phyloP scores from a whole-genome alignment of 1,284 basidiomycete genomes.

The Bondarzewia mesenterica region DNA sequence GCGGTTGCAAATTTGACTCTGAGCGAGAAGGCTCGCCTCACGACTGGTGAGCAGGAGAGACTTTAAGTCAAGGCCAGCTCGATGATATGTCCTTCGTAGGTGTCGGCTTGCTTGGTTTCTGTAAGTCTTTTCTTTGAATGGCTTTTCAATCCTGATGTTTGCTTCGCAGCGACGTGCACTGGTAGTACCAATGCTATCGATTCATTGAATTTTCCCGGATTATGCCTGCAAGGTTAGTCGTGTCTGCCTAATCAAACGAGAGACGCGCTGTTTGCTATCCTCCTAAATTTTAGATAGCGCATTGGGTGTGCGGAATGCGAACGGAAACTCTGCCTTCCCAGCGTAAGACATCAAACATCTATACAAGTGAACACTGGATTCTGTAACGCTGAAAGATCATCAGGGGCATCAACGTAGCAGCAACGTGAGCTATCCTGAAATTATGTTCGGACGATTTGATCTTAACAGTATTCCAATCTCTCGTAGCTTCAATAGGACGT shows the following conservation, averaged over 20 bases:
- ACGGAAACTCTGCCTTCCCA: constrained; percentile 62
- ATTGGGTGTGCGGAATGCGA: constrained; percentile 56
- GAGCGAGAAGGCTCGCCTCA: constrained; percentile 47
- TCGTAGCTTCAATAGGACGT: constrained; percentile 51
- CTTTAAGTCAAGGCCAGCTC: background rate
- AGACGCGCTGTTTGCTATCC: background rate
- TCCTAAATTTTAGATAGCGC: constrained; percentile 33
- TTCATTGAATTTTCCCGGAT: constrained; percentile 53
- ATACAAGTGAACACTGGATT: no score
- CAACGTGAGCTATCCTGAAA: constrained; percentile 30
- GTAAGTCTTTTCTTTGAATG: background rate
- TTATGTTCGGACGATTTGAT: background rate
- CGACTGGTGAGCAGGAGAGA: constrained; percentile 33
- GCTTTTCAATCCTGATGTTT: background rate
- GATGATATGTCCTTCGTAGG: background rate
- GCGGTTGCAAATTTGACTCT: constrained; percentile 42
- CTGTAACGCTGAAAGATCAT: no score
- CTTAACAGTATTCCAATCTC: background rate
- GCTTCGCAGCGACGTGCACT: constrained; percentile 47
- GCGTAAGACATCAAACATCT: constrained; percentile 30
- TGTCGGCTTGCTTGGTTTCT: background rate
- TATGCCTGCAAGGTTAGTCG: constrained; percentile 54
- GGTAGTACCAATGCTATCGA: constrained; percentile 61
- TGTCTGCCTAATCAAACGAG: background rate
- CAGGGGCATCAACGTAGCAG: constrained; percentile 63